Base-by-base conservation (phyloP, 768 basidiomycete species). In the Termitomyces sp. region DNA sequence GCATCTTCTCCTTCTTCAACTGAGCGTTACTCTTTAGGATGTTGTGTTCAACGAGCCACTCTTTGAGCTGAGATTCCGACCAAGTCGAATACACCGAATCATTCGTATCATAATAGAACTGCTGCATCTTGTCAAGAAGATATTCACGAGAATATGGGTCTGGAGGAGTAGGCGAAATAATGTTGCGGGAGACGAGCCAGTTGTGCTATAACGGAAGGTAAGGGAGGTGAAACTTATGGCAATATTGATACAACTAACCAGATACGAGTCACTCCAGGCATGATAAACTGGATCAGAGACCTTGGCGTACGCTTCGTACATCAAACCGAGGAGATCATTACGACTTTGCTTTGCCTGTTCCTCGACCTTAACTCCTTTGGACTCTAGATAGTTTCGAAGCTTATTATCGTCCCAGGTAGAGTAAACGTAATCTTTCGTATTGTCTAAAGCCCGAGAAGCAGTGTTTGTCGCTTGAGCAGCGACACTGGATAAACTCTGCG, bases 351-450 rank as follows among this genome's bases (percentile, higher is more conserved):
- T 73, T 20, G 71, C 56, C 56, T 73, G 72, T 16, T 72, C 57
- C 58, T 74, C 85, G 3, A 87, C 79, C 62, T 89, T 80, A 36
- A 91, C 73, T 23, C 88, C 88, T 63, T 90, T 84, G 36, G 86
- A 76, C 64, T 88, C 84, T 42, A 95, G 81, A 72, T 86, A 97
- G 0, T 64, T 69, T 47, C 87, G 76, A 44, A 98, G 70, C 59
- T 78, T 77, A 62, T 77, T 86, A 60, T 95, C 91, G 53, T 89
- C 85, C 96, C 96, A 97, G 0, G 88, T 82, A 0, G 89, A 92
- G 68, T 89, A 96, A 16, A 94, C 72, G 61, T 94, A 95, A 67
- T 98, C 94, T 66, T 85, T 91, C 29, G 84, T 68, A 55, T 89
- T 82, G 57, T 94, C 88, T 20, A 92, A 66, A 25, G 71, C 72